Percentiles rank a stretch among this genome's conserved stretches.
Evolutionary conservation across 208 protist genomes (phyloP).

Genomic region (Porcisia deanei): DNA sequence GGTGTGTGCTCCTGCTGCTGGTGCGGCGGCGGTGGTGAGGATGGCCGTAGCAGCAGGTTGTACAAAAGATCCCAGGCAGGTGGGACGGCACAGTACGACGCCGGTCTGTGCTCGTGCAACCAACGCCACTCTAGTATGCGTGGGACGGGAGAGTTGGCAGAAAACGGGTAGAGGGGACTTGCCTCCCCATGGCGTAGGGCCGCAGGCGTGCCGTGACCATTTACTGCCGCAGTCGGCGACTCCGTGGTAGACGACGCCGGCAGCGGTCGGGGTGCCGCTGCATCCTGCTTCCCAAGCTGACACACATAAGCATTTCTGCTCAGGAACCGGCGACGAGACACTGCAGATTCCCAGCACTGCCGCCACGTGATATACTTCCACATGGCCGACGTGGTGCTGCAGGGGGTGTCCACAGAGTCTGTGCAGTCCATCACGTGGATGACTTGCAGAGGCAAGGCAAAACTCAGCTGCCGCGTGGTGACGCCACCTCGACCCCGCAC

Average conservation of each 20-base stretch:
- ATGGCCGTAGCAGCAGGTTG: slow-evolving; percentile 12
- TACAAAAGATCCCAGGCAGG: slow-evolving; percentile 26
- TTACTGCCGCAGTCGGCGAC: neutral
- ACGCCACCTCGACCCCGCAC: neutral
- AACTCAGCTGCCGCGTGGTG: slow-evolving; percentile 6
- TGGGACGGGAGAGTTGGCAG: neutral
- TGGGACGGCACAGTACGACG: slow-evolving; percentile 24
- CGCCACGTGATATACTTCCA: slow-evolving; percentile 30
- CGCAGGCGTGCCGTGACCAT: neutral
- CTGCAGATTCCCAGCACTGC: slow-evolving; percentile 26
- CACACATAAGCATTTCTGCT: slow-evolving; percentile 13
- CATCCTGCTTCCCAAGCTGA: neutral
- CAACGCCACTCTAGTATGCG: slow-evolving; percentile 11
- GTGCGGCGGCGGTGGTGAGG: neutral
- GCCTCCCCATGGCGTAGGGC: neutral
- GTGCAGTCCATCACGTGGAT: slow-evolving; percentile 16
- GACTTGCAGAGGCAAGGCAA: slow-evolving; percentile 11
- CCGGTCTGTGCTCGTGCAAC: slow-evolving; percentile 12
- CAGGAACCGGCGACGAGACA: slow-evolving; percentile 13
- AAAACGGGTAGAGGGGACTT: slow-evolving; percentile 4
- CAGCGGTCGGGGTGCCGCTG: neutral
- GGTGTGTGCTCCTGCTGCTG: neutral
- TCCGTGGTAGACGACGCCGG: neutral
- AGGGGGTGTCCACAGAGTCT: neutral
- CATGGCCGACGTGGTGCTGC: neutral